Evolutionary conservation across 1,284 basidiomycete genomes (phyloP).

Genomic region (Cryptococcus maquisensis): DNA sequence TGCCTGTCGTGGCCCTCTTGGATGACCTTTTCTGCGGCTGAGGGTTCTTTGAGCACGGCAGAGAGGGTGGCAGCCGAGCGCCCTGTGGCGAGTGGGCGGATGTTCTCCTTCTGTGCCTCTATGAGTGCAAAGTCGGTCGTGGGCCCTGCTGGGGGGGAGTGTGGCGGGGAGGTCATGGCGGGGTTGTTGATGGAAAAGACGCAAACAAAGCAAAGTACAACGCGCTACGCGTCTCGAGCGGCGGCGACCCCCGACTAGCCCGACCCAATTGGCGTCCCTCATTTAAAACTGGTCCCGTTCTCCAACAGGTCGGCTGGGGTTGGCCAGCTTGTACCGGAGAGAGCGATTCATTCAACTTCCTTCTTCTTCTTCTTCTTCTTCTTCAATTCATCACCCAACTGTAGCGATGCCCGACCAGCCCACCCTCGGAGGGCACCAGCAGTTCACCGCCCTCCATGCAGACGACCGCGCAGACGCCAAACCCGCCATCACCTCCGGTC

Average conservation of each 20-base stretch:
- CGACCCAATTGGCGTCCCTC: background rate
- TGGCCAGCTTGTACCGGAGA: background rate
- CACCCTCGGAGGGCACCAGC: background rate
- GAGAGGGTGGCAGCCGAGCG: conserved; percentile 56
- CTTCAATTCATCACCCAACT: background rate
- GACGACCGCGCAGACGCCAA: background rate
- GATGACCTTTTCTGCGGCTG: conserved; percentile 48
- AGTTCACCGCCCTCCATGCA: background rate
- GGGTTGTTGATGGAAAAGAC: background rate
- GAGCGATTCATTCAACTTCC: background rate
- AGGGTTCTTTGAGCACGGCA: conserved; percentile 48
- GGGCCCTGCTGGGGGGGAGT: conserved; percentile 22
- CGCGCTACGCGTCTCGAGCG: too few relatives aligned
- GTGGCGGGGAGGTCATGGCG: background rate
- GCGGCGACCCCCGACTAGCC: too few relatives aligned
- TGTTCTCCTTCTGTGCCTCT: conserved; percentile 60
- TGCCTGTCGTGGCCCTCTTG: conserved; percentile 49
- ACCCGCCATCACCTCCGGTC: background rate
- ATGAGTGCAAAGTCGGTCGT: conserved; percentile 50
- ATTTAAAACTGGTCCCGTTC: background rate
- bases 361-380: background rate
- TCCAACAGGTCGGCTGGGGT: background rate
- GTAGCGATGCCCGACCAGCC: background rate
- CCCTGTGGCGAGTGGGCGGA: conserved; percentile 55
- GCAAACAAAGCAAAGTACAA: background rate